phyloP scores from a whole-genome alignment of 768 basidiomycete species.

The Mycena amicta region DNA sequence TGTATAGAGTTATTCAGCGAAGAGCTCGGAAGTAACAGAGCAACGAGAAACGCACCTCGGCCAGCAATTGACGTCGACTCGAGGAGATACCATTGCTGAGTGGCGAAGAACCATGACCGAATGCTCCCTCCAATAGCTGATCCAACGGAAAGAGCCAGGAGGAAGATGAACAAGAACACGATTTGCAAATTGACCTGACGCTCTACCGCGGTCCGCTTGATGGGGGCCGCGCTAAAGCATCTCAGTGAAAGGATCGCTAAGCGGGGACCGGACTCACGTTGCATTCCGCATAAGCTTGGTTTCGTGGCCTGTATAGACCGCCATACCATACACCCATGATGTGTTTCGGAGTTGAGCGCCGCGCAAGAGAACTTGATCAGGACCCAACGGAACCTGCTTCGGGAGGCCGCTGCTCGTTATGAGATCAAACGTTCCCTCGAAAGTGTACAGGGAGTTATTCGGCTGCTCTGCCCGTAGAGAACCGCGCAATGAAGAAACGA shows the following conservation, averaged over 20 bases:
- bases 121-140: constrained; percentile 93
- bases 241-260: not conserved
- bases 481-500: constrained; percentile 74
- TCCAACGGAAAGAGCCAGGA: constrained; percentile 85
- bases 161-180: constrained; percentile 87
- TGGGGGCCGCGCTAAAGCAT: constrained; percentile 78
- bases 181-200: constrained; percentile 96
- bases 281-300: constrained; percentile 99
- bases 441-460: constrained; percentile 97
- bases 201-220: constrained; percentile 96
- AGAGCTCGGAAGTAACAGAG: constrained; percentile 7
- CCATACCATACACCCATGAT: constrained; percentile 92
- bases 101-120: constrained; percentile 86
- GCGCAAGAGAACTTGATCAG: constrained; percentile 90
- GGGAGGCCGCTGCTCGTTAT: constrained; percentile 58
- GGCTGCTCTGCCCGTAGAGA: constrained; percentile 93
- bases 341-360: constrained; percentile 97
- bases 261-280: constrained; percentile 62
- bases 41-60: constrained; percentile 53
- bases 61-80: constrained; percentile 61
- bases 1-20: constrained; percentile 28
- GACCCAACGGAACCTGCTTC: constrained; percentile 87
- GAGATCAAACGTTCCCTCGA: constrained; percentile 80
- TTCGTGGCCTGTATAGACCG: constrained; percentile 96
- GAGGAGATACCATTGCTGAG: constrained; percentile 88